Conservation (phyloP, 2,329 filamentous ascomycete genomes). For the Sporothrix inflata region DNA sequence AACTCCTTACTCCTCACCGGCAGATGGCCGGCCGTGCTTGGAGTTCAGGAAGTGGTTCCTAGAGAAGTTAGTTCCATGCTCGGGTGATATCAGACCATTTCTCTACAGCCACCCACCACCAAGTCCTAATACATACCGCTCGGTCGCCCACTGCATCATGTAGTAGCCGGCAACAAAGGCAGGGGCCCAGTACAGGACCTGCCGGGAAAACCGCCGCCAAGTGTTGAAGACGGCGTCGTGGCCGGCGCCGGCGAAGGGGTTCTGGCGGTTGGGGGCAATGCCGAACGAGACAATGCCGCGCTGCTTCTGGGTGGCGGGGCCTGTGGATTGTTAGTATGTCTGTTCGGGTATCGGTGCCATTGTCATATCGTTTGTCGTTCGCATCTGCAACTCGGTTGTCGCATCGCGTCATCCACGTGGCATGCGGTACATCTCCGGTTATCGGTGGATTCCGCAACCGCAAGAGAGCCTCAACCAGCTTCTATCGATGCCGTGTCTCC, state of each 20-base stretch:
- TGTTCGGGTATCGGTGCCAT: not conserved
- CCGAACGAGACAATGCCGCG: constrained; percentile 72
- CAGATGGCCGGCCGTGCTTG: constrained; percentile 66
- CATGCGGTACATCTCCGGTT: not conserved
- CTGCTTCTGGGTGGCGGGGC: constrained; percentile 45
- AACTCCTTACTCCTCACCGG: constrained; percentile 37
- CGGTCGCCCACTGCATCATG: constrained; percentile 85
- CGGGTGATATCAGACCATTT: not conserved
- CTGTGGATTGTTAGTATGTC: constrained; percentile 25
- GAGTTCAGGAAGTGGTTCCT: constrained; percentile 84
- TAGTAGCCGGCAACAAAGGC: constrained; percentile 79
- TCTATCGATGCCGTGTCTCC: not conserved
- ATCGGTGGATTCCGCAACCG: not conserved
- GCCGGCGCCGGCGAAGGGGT: constrained; percentile 75
- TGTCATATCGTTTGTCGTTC: not conserved
- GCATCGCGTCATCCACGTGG: constrained; percentile 6
- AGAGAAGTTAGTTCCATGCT: constrained; percentile 8
- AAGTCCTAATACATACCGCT: constrained; percentile 66
- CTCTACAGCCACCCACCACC: too few species aligned
- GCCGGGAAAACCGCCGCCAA: constrained; percentile 80
- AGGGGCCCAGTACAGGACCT: constrained; percentile 87
- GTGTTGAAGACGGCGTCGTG: constrained; percentile 93
- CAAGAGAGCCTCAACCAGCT: not conserved
- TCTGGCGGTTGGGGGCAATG: constrained; percentile 85
- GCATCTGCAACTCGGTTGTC: not conserved